These are phyloP conservation scores for Thelonectria rubi DNA, from an alignment of 2,329 filamentous ascomycete species.

Conservation along the genomic window DNA sequence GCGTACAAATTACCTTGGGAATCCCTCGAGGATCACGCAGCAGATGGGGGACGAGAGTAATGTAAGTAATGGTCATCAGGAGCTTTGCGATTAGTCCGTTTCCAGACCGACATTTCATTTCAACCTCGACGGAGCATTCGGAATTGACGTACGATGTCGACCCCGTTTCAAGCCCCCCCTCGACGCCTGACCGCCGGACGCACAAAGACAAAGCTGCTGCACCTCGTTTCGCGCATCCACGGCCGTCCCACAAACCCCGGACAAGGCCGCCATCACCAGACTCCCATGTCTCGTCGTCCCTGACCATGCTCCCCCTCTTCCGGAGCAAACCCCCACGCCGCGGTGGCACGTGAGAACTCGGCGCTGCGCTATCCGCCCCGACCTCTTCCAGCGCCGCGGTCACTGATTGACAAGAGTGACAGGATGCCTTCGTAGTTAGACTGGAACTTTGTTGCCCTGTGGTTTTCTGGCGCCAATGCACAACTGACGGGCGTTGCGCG, in stretches of 20 bases:
- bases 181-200: slow-evolving; percentile 7
- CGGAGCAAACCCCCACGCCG: slow-evolving; percentile 31
- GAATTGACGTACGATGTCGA: slow-evolving; percentile 6
- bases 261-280: slow-evolving; percentile 12
- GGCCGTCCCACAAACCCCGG: background rate
- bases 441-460: slow-evolving; percentile 1
- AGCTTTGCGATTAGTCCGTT: too few relatives aligned
- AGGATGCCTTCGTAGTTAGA: background rate
- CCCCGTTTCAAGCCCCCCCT: slow-evolving; percentile 3
- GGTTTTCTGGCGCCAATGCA: background rate
- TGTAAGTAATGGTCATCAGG: too few relatives aligned
- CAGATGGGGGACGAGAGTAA: too few relatives aligned
- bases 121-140: background rate
- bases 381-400: slow-evolving; percentile 1
- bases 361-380: slow-evolving; percentile 33
- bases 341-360: slow-evolving; percentile 34
- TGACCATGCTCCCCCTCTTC: background rate
- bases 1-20: too few relatives aligned
- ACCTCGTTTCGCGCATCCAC: background rate
- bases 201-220: background rate
- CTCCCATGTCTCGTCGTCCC: background rate
- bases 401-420: background rate
- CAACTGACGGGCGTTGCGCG: background rate
- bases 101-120: too few relatives aligned
- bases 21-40: too few relatives aligned